phyloP scores from a whole-genome alignment of 805 yeast species.

The Ogataea angusta region DNA sequence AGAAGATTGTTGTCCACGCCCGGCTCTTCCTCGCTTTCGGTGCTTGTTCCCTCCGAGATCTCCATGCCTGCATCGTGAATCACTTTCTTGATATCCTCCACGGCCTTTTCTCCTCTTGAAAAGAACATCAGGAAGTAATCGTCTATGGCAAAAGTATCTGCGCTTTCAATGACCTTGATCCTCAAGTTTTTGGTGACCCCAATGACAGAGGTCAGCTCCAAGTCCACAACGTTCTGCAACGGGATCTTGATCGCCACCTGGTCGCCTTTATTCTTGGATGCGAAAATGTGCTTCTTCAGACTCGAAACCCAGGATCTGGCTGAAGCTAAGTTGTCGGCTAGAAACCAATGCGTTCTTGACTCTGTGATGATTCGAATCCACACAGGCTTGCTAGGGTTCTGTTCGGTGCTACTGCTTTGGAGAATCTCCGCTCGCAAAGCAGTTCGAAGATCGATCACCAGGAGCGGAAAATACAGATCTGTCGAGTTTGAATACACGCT shows the following conservation, averaged over 20 bases:
- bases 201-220: slow-evolving; percentile 53
- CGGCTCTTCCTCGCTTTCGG: slow-evolving; percentile 23
- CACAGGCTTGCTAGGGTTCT: slow-evolving; percentile 26
- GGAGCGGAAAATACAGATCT: slow-evolving; percentile 78
- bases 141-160: slow-evolving; percentile 54
- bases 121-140: slow-evolving; percentile 71
- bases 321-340: slow-evolving; percentile 66
- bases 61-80: slow-evolving; percentile 35
- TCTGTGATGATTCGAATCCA: slow-evolving; percentile 63
- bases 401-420: slow-evolving; percentile 13
- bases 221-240: slow-evolving; percentile 57
- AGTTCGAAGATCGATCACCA: slow-evolving; percentile 67
- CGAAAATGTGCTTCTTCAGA: slow-evolving; percentile 73
- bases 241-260: slow-evolving; percentile 80
- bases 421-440: slow-evolving; percentile 60
- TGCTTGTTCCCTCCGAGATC: slow-evolving; percentile 20
- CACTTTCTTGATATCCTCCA: slow-evolving; percentile 37
- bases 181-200: slow-evolving; percentile 55
- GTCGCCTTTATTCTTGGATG: slow-evolving; percentile 64
- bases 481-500: slow-evolving; percentile 67
- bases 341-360: slow-evolving; percentile 56
- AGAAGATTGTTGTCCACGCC: slow-evolving; percentile 17
- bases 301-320: slow-evolving; percentile 81
- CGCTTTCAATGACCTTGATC: slow-evolving; percentile 58
- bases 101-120: slow-evolving; percentile 44